These are phyloP conservation scores for Camellia oleifera DNA, from an alignment of 179 eudicot species.

Conservation along the genomic window DNA sequence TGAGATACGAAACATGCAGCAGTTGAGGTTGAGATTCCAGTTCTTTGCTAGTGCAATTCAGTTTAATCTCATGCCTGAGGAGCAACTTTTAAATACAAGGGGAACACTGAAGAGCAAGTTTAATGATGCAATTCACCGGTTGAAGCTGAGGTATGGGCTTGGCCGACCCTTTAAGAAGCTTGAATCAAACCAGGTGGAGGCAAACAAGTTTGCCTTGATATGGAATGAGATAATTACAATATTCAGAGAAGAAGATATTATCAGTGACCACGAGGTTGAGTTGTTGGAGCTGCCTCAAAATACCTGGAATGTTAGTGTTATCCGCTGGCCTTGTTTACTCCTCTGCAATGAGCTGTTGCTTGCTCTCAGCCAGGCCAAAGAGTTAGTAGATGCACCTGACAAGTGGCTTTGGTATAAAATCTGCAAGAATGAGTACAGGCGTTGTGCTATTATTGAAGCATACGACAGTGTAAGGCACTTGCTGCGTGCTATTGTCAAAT, in stretches of 20 bases:
- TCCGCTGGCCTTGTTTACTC: slow-evolving; percentile 90
- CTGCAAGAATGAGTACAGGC: slow-evolving; percentile 76
- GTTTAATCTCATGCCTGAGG: slow-evolving; percentile 96
- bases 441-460: slow-evolving; percentile 87
- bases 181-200: slow-evolving; percentile 92
- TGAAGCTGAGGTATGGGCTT: slow-evolving; percentile 85
- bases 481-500: slow-evolving; percentile 55
- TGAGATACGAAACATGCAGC: slow-evolving; percentile 87
- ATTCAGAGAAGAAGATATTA: slow-evolving; percentile 90
- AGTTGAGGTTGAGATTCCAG: slow-evolving; percentile 85
- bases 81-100: slow-evolving; percentile 65
- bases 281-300: slow-evolving; percentile 81
- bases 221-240: slow-evolving; percentile 85
- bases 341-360: slow-evolving; percentile 87
- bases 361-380: slow-evolving; percentile 88
- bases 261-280: slow-evolving; percentile 80
- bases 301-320: slow-evolving; percentile 82
- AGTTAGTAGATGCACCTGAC: slow-evolving; percentile 87
- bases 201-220: slow-evolving; percentile 85
- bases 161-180: slow-evolving; percentile 87
- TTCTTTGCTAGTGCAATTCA: slow-evolving; percentile 99
- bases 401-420: slow-evolving; percentile 88
- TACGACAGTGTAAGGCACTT: slow-evolving; percentile 74
- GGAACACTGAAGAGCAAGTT: slow-evolving; percentile 62
- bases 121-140: slow-evolving; percentile 58